These are phyloP conservation scores for Knufia petricola DNA, from an alignment of 2,329 filamentous ascomycete species.

Conservation along the genomic window DNA sequence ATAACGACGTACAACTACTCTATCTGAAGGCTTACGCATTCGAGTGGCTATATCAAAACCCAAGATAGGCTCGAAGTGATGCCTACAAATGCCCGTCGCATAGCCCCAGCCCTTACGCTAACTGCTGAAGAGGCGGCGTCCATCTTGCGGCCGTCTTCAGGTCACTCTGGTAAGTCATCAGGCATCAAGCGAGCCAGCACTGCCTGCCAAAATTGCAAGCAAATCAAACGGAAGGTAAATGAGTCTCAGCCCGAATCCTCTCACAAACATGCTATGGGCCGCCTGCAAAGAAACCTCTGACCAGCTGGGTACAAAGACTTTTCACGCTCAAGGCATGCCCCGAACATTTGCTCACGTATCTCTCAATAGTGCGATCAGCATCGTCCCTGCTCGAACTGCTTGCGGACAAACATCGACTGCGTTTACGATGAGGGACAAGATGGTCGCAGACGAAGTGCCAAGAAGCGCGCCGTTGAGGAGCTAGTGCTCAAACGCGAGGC, in stretches of 20 bases:
- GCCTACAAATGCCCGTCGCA: neutral
- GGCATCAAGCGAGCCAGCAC: constrained; percentile 7
- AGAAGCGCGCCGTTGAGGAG: constrained; percentile 13
- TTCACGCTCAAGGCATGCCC: too few relatives aligned
- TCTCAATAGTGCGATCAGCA: constrained; percentile 13
- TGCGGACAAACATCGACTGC: constrained; percentile 9
- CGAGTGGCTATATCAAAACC: neutral
- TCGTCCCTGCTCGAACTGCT: constrained; percentile 11
- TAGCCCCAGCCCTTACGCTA: neutral
- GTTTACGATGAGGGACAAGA: constrained; percentile 10
- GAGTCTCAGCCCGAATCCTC: neutral
- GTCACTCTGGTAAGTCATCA: neutral
- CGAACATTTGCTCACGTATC: too few relatives aligned
- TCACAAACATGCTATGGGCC: neutral
- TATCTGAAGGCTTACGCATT: neutral
- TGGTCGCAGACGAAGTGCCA: constrained; percentile 9
- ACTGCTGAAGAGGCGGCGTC: neutral
- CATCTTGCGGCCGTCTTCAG: neutral
- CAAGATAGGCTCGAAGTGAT: neutral
- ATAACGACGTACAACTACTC: neutral
- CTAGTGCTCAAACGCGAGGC: constrained; percentile 26
- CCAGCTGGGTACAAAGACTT: too few relatives aligned
- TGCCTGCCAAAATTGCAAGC: constrained; percentile 5
- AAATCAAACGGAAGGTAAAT: constrained; percentile 5
- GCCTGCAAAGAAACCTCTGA: too few relatives aligned